Conservation (phyloP, 2,329 filamentous ascomycete genomes). For the Cadophora sp. region DNA sequence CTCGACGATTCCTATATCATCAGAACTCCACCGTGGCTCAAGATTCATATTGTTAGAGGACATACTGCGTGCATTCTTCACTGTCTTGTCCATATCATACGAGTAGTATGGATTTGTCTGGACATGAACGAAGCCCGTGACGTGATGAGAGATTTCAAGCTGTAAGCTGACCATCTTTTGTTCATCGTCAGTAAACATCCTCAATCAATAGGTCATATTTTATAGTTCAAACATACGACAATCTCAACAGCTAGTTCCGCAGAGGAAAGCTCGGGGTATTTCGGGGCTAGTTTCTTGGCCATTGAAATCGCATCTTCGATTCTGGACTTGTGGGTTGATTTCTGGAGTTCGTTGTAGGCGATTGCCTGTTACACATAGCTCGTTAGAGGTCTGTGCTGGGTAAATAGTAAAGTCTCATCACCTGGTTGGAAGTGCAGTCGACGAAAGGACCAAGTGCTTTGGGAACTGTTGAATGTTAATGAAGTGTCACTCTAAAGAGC, state of each 20-base stretch:
- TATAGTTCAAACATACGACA: conserved; percentile 49
- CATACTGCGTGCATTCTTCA: conserved; percentile 58
- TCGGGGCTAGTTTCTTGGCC: conserved; percentile 44
- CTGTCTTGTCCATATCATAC: conserved; percentile 56
- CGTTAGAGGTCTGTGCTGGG: neutral
- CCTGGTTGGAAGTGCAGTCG: conserved; percentile 63
- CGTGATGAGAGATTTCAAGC: conserved; percentile 55
- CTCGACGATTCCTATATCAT: conserved; percentile 54
- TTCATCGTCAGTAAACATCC: neutral
- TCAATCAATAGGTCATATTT: neutral
- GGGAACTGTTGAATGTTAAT: conserved; percentile 48
- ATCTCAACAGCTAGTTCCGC: conserved; percentile 63
- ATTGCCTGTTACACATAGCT: conserved; percentile 51
- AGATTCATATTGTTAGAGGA: neutral
- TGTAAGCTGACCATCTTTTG: conserved; percentile 61
- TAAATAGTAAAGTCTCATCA: conserved; percentile 32
- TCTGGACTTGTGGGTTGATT: conserved; percentile 48
- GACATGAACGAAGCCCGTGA: conserved; percentile 62
- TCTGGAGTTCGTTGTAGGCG: conserved; percentile 55
- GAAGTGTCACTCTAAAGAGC: neutral
- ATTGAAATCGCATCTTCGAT: conserved; percentile 49
- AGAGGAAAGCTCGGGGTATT: conserved; percentile 47
- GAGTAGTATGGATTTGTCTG: conserved; percentile 65
- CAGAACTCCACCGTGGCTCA: neutral
- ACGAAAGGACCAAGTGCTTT: conserved; percentile 55